phyloP scores from a whole-genome alignment of 257 asterid species.

The Handroanthus guayacan region DNA sequence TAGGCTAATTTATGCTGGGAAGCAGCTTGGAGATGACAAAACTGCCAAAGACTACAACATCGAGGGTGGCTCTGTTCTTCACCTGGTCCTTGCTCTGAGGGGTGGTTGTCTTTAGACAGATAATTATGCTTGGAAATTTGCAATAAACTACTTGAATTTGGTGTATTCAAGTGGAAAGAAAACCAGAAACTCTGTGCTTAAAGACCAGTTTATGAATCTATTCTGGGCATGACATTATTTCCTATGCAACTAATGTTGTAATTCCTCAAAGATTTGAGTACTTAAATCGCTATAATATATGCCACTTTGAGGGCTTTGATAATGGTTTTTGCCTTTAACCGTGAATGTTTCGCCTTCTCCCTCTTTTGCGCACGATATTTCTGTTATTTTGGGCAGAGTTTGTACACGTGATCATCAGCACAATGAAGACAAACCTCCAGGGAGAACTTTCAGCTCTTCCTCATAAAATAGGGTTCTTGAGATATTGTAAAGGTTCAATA shows the following conservation, averaged over 20 bases:
- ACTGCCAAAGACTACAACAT: slow-evolving; percentile 82
- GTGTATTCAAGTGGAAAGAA: slow-evolving; percentile 4
- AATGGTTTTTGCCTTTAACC: background rate
- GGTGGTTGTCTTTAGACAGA: slow-evolving; percentile 59
- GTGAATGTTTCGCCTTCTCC: background rate
- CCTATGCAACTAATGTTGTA: background rate
- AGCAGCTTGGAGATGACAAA: slow-evolving; percentile 83
- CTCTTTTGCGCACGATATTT: background rate
- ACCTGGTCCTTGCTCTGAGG: slow-evolving; percentile 75
- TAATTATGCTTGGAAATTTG: slow-evolving; percentile 5
- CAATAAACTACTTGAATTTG: slow-evolving; percentile 18
- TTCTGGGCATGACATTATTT: slow-evolving; percentile 2
- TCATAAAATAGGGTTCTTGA: too few relatives aligned
- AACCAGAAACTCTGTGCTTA: background rate
- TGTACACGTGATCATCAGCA: too few relatives aligned
- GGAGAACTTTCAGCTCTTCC: too few relatives aligned
- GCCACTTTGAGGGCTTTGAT: background rate
- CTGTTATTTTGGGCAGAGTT: background rate
- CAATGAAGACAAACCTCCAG: too few relatives aligned
- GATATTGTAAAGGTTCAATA: too few relatives aligned
- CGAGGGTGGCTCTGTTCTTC: slow-evolving; percentile 86
- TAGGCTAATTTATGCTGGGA: slow-evolving; percentile 84
- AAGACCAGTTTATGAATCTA: slow-evolving; percentile 6
- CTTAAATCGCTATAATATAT: background rate
- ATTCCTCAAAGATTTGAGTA: background rate